Conservation (phyloP, 202 grass and related monocot species). For the Miscanthus sacchariflorus region DNA sequence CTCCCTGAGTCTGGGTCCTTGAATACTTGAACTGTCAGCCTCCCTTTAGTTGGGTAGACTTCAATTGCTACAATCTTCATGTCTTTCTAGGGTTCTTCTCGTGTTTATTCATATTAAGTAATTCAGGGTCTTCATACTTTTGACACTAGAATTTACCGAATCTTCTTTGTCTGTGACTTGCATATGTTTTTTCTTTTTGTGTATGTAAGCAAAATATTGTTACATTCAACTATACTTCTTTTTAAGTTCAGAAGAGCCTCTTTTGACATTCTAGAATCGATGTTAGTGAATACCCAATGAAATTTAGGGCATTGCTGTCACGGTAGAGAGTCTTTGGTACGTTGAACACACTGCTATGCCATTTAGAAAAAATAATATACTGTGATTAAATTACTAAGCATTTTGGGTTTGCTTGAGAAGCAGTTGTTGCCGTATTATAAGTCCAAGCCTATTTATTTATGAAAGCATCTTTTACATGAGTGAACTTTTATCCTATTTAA, state of each 20-base stretch:
- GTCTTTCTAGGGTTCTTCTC: neutral
- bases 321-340: neutral
- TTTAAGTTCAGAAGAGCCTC: neutral
- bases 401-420: neutral
- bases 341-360: neutral
- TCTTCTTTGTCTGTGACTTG: neutral
- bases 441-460: neutral
- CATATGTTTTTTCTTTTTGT: neutral
- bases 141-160: neutral
- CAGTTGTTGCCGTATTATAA: conserved; percentile 4
- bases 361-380: neutral
- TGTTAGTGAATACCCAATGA: conserved; percentile 2
- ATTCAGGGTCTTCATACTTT: neutral
- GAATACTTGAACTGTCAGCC: neutral
- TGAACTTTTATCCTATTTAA: neutral
- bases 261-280: neutral
- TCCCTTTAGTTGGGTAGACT: neutral
- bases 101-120: conserved; percentile 5
- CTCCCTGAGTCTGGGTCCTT: neutral
- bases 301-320: neutral
- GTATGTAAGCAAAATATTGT: neutral
- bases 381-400: neutral
- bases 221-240: neutral
- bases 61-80: neutral
- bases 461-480: neutral